Percentiles rank a stretch among this genome's conserved stretches.
Conservation (phyloP, 2,329 filamentous ascomycete species). For the Karstenula rhodostoma region DNA sequence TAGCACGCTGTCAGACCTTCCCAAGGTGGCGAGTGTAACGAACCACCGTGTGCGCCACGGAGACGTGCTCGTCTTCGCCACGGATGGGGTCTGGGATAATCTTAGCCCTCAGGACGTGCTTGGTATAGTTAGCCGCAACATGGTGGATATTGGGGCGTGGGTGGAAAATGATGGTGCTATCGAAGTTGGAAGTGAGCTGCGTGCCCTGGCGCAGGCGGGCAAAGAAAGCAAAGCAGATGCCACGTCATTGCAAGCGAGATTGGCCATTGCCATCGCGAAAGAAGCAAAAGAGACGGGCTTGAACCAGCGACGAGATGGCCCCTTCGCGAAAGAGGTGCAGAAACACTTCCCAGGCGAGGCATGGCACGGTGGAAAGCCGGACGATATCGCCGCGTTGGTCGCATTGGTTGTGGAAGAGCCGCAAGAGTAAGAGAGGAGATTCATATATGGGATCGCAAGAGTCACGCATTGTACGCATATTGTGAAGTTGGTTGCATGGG, state of each 20-base stretch:
- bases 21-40: constrained; percentile 82
- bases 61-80: constrained; percentile 92
- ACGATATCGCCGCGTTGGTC: constrained; percentile 91
- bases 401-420: constrained; percentile 53
- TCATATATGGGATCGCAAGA: constrained; percentile 9
- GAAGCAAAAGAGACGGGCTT: constrained; percentile 87
- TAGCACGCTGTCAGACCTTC: constrained; percentile 78
- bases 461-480: constrained; percentile 25
- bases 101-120: constrained; percentile 90
- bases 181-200: constrained; percentile 68
- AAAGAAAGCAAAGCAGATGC: constrained; percentile 51
- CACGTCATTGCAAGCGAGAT: constrained; percentile 74
- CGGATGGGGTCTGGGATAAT: constrained; percentile 96
- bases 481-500: constrained; percentile 33
- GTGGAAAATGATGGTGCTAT: constrained; percentile 57
- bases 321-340: constrained; percentile 94
- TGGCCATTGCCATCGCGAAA: constrained; percentile 80
- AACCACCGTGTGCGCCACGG: constrained; percentile 83
- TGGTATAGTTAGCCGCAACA: constrained; percentile 76
- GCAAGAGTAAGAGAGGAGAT: constrained; percentile 12
- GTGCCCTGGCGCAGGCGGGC: constrained; percentile 60
- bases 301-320: constrained; percentile 83
- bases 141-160: constrained; percentile 81
- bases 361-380: constrained; percentile 91
- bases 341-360: constrained; percentile 84